A percentile compares a stretch with the other conserved stretches of the same genome.
These are phyloP conservation scores for Aspergillus sp. DNA, from an alignment of 2,329 filamentous ascomycete species.

Conservation along the genomic window DNA sequence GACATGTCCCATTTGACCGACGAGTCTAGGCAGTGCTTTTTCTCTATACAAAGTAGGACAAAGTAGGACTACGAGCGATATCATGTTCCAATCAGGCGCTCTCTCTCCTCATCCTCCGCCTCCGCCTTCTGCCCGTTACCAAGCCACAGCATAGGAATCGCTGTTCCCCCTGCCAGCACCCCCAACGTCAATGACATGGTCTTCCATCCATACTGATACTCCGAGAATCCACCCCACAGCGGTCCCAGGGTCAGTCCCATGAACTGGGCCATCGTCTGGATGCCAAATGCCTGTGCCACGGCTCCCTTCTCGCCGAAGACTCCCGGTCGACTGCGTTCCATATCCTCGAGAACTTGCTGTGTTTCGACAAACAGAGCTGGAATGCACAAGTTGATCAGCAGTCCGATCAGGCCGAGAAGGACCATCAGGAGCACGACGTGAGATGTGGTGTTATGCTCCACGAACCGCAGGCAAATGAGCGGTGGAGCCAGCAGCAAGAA, in stretches of 20 bases:
- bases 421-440: slow-evolving; percentile 67
- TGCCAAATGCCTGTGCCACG: slow-evolving; percentile 65
- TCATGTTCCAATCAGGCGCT: slow-evolving; percentile 5
- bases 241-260: slow-evolving; percentile 61
- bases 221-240: slow-evolving; percentile 51
- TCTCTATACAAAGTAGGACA: not conserved
- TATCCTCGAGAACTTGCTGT: slow-evolving; percentile 49
- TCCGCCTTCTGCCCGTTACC: not conserved
- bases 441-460: slow-evolving; percentile 54
- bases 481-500: slow-evolving; percentile 61
- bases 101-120: slow-evolving; percentile 11
- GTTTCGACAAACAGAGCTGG: slow-evolving; percentile 73
- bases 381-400: slow-evolving; percentile 58
- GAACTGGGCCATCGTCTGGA: slow-evolving; percentile 64
- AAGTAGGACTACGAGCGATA: not conserved
- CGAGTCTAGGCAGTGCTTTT: too few relatives aligned
- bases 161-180: slow-evolving; percentile 26
- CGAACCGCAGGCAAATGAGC: slow-evolving; percentile 65
- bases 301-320: slow-evolving; percentile 58
- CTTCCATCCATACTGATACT: slow-evolving; percentile 33
- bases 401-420: slow-evolving; percentile 61
- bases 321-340: slow-evolving; percentile 65
- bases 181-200: slow-evolving; percentile 30
- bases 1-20: too few relatives aligned
- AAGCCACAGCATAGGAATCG: slow-evolving; percentile 26